A percentile compares a stretch with the other conserved stretches of the same genome.
Evolutionary conservation across 208 protist genomes (phyloP).

Genomic region (Naegleria fowleri): DNA sequence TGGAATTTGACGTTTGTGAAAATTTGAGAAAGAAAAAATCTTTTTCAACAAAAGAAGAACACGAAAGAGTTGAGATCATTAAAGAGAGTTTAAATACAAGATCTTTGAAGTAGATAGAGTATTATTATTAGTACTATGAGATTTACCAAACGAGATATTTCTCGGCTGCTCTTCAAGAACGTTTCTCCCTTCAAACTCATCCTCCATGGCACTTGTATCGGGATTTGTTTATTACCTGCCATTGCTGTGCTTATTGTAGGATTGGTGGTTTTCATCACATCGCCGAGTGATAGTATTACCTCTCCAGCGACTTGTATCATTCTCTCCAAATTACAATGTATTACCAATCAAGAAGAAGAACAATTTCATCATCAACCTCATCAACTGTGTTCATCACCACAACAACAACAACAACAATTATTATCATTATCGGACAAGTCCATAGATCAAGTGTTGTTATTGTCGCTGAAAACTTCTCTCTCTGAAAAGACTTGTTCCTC

Average conservation of each 20-base stretch:
- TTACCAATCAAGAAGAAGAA: neutral
- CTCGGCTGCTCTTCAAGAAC: neutral
- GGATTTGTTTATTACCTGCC: neutral
- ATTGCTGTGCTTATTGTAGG: neutral
- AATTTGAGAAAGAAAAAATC: too few relatives aligned
- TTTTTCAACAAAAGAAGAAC: too few relatives aligned
- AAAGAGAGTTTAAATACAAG: too few relatives aligned
- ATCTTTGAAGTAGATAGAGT: too few relatives aligned
- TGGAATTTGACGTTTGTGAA: too few relatives aligned
- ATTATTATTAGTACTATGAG: too few relatives aligned
- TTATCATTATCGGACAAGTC: too few relatives aligned
- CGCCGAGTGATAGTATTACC: neutral
- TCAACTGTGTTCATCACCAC: neutral
- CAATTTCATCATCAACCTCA: too few relatives aligned
- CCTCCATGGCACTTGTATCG: neutral
- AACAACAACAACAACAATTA: neutral
- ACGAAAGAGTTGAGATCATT: too few relatives aligned
- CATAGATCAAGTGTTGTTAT: too few relatives aligned
- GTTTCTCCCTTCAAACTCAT: neutral
- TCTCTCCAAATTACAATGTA: neutral
- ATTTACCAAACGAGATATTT: neutral
- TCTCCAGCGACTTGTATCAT: neutral
- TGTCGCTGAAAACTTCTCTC: too few relatives aligned
- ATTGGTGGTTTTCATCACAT: neutral
- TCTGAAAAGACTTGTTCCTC: neutral